These are phyloP conservation scores for Platismatia glauca DNA, from an alignment of 495 filamentous ascomycete genomes.

Conservation along the genomic window DNA sequence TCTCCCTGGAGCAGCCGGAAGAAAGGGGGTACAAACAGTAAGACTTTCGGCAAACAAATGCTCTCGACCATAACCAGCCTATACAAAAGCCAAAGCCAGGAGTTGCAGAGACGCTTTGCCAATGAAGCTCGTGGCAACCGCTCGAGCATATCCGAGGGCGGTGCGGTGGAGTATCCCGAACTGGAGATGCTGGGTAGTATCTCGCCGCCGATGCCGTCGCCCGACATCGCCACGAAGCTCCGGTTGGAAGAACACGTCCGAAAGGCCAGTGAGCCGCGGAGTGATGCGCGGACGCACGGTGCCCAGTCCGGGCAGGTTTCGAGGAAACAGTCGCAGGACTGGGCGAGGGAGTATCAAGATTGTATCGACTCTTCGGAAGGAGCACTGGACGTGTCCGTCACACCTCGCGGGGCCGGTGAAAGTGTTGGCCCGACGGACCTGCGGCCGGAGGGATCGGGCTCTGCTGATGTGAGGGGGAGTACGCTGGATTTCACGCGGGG, in stretches of 20 bases:
- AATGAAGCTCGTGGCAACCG: slow-evolving; percentile 16
- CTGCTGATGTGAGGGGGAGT: slow-evolving; percentile 5
- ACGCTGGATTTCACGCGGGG: slow-evolving; percentile 16
- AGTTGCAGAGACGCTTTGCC: slow-evolving; percentile 11
- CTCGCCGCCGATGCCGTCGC: slow-evolving; percentile 8
- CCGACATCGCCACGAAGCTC: slow-evolving; percentile 4
- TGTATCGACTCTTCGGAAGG: neutral
- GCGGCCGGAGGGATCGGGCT: neutral
- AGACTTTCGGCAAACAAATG: slow-evolving; percentile 10
- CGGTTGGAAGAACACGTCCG: slow-evolving; percentile 1
- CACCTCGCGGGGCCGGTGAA: neutral
- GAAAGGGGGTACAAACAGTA: neutral
- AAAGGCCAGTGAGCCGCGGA: neutral
- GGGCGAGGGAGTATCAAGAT: slow-evolving; percentile 10
- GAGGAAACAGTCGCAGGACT: slow-evolving; percentile 3
- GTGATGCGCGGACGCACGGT: neutral
- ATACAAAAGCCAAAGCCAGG: slow-evolving; percentile 20
- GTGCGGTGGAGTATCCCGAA: slow-evolving; percentile 20
- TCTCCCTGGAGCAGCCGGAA: slow-evolving; percentile 14
- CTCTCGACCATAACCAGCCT: slow-evolving; percentile 13
- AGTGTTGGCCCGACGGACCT: neutral
- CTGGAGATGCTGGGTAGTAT: slow-evolving; percentile 17
- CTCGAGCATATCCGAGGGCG: slow-evolving; percentile 18
- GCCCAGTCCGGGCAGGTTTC: neutral
- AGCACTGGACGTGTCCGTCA: neutral